Percentiles rank a stretch among this genome's conserved stretches.
Conservation (phyloP, 2,329 filamentous ascomycete genomes). For the Alternaria gaisen region DNA sequence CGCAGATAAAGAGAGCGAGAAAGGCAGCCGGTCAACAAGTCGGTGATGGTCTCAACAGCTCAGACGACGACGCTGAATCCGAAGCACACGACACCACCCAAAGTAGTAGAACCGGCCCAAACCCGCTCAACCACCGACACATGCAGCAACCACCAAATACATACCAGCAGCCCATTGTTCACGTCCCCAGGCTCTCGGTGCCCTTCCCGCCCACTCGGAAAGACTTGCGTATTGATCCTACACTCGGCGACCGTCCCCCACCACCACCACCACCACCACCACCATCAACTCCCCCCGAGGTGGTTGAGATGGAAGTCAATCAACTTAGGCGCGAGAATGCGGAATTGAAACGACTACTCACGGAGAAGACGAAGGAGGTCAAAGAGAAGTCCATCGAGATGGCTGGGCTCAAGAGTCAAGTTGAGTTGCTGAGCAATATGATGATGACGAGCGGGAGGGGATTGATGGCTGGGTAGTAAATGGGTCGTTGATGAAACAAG, state of each 20-base stretch:
- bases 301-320: slow-evolving; percentile 26
- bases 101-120: background rate
- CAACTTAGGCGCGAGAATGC: slow-evolving; percentile 34
- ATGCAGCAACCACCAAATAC: background rate
- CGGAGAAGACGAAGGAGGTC: slow-evolving; percentile 35
- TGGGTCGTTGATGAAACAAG: background rate
- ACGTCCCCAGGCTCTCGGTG: background rate
- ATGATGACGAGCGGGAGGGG: slow-evolving; percentile 25
- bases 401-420: slow-evolving; percentile 35
- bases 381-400: slow-evolving; percentile 39
- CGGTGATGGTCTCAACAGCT: slow-evolving; percentile 34
- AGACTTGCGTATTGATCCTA: slow-evolving; percentile 30
- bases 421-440: slow-evolving; percentile 40
- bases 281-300: background rate
- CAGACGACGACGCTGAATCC: slow-evolving; percentile 17
- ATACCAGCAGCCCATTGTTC: background rate
- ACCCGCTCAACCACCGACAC: background rate
- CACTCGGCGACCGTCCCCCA: slow-evolving; percentile 23
- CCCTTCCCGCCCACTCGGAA: background rate
- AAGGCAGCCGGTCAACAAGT: slow-evolving; percentile 41
- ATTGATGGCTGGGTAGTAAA: slow-evolving; percentile 3
- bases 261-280: slow-evolving; percentile 19
- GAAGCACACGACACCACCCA: background rate
- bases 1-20: slow-evolving; percentile 43
- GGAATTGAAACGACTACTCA: slow-evolving; percentile 30